phyloP scores from a whole-genome alignment of 2,329 filamentous ascomycete species.

The Metarhizium humberi region DNA sequence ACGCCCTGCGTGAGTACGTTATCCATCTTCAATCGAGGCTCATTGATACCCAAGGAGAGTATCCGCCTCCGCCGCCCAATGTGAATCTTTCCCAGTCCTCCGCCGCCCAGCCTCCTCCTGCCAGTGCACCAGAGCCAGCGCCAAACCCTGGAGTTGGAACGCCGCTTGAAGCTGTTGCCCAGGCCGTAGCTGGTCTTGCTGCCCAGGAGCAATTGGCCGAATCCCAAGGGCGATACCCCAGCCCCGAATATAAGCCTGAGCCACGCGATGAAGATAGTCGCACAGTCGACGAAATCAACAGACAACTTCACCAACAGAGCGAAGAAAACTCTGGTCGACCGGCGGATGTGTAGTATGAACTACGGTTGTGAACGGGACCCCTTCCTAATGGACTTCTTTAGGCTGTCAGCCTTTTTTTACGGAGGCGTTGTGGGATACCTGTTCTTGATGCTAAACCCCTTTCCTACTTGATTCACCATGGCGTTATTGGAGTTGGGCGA shows the following conservation, averaged over 20 bases:
- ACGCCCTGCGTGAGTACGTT: conserved; percentile 83
- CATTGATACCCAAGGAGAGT: conserved; percentile 73
- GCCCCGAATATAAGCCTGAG: conserved; percentile 27
- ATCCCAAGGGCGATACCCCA: conserved; percentile 22
- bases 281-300: conserved; percentile 44
- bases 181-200: conserved; percentile 35
- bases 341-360: conserved; percentile 10
- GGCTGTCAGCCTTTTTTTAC: conserved; percentile 3
- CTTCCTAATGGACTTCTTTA: background rate
- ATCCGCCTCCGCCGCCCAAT: conserved; percentile 73
- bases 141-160: conserved; percentile 22
- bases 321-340: conserved; percentile 18
- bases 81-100: conserved; percentile 50
- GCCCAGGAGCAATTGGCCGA: conserved; percentile 29
- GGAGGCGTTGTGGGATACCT: conserved; percentile 3
- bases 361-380: background rate
- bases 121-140: conserved; percentile 15
- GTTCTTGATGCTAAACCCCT: background rate
- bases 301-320: conserved; percentile 39
- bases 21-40: conserved; percentile 81
- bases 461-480: background rate
- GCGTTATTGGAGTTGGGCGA: background rate
- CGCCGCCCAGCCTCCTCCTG: conserved; percentile 14
- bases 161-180: conserved; percentile 40
- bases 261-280: conserved; percentile 32